Evolutionary conservation across 169 alveolate genomes (phyloP).

Genomic region (Plasmodium fragile): DNA sequence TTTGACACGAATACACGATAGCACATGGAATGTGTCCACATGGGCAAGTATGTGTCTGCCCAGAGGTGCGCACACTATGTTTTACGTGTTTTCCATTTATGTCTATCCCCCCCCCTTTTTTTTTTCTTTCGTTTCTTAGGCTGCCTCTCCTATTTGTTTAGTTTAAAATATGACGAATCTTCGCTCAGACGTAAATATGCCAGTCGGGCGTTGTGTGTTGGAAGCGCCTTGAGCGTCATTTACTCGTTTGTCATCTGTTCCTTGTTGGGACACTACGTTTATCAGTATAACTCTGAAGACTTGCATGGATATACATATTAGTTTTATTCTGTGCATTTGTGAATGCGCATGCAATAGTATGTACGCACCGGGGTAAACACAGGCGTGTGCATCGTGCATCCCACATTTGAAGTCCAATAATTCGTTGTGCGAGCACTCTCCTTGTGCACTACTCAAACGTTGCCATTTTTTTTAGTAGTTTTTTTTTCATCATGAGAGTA

Average conservation of each 20-base stretch:
- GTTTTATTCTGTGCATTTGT: background rate
- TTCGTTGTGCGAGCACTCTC: background rate
- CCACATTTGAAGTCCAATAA: background rate
- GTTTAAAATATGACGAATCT: constrained; percentile 60
- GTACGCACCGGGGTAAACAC: background rate
- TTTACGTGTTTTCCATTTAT: background rate
- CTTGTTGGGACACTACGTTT: constrained; percentile 37
- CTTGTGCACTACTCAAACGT: background rate
- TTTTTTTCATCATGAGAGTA: background rate
- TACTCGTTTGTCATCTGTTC: constrained; percentile 67
- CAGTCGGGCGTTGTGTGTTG: constrained; percentile 63
- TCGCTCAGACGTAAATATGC: constrained; percentile 51
- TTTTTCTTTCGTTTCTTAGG: constrained; percentile 29
- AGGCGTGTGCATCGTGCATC: background rate
- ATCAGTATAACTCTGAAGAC: constrained; percentile 31
- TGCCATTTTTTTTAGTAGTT: background rate
- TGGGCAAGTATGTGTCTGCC: background rate
- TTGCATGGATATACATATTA: constrained; percentile 53
- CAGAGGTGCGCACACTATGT: background rate
- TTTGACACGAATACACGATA: background rate
- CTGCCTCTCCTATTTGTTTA: constrained; percentile 58
- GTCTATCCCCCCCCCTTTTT: background rate
- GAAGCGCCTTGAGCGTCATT: constrained; percentile 66
- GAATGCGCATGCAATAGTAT: background rate
- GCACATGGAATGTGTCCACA: background rate